These are phyloP conservation scores for Spongispora temasekensis DNA, from an alignment of 1,284 basidiomycete genomes.

Conservation along the genomic window DNA sequence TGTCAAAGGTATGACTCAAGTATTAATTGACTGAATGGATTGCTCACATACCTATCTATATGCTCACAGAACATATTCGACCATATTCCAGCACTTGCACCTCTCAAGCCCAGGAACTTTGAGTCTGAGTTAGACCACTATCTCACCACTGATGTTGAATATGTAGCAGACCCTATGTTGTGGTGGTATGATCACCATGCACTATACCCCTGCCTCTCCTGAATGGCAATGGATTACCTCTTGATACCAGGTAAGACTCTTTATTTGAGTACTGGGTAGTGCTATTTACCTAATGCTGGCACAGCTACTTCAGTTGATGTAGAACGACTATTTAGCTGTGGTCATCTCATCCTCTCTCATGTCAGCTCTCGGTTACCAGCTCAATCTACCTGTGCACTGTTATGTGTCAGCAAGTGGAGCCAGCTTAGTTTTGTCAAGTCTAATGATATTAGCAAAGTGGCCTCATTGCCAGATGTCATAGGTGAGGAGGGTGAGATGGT, in stretches of 20 bases:
- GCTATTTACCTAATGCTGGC: neutral
- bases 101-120: no score
- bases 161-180: neutral
- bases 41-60: no score
- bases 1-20: no score
- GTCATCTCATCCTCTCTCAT: constrained; percentile 22
- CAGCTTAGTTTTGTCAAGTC: constrained; percentile 12
- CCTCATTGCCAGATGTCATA: neutral
- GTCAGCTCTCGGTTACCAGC: constrained; percentile 17
- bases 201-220: neutral
- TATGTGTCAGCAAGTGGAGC: constrained; percentile 30
- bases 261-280: neutral
- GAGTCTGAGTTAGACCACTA: no score
- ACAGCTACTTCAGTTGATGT: constrained; percentile 31
- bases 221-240: neutral
- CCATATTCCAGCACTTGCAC: no score
- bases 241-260: constrained; percentile 1
- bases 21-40: no score
- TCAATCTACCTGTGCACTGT: constrained; percentile 21
- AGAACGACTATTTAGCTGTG: constrained; percentile 30
- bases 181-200: neutral
- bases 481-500: neutral
- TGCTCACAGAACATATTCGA: no score
- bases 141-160: neutral
- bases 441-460: constrained; percentile 13